Percentiles rank a stretch among this genome's conserved stretches.
phyloP scores from a whole-genome alignment of 2,329 filamentous ascomycete species.

The Botryosphaeria dothidea region DNA sequence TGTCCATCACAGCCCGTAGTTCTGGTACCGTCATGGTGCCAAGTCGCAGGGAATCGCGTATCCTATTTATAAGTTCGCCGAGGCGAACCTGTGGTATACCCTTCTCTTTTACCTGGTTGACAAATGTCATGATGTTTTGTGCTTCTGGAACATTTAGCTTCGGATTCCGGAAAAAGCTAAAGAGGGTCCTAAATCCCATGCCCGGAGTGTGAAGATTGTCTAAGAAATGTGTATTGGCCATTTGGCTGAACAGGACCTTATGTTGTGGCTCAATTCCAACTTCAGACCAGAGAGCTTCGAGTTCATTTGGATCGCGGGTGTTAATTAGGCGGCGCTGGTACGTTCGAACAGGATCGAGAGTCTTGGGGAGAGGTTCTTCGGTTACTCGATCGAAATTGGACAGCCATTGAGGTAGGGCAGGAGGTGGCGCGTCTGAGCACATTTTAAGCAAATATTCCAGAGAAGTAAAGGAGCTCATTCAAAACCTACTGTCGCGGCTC shows the following conservation, averaged over 20 bases:
- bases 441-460: neutral
- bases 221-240: slow-evolving; percentile 15
- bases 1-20: neutral
- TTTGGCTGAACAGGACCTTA: neutral
- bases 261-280: slow-evolving; percentile 1
- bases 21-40: slow-evolving; percentile 1
- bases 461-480: too few species aligned
- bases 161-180: neutral
- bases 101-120: neutral
- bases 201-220: neutral
- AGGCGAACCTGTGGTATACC: neutral
- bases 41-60: neutral
- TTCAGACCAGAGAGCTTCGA: neutral
- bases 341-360: neutral
- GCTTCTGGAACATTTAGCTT: neutral
- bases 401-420: slow-evolving; percentile 5
- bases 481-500: neutral
- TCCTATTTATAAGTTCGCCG: neutral
- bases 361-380: neutral
- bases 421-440: neutral
- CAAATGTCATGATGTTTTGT: neutral
- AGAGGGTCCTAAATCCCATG: neutral
- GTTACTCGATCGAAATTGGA: neutral
- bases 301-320: neutral
- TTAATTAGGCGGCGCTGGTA: neutral